phyloP scores from a whole-genome alignment of 176 grass and related monocot genomes.

The Carex cristatella region DNA sequence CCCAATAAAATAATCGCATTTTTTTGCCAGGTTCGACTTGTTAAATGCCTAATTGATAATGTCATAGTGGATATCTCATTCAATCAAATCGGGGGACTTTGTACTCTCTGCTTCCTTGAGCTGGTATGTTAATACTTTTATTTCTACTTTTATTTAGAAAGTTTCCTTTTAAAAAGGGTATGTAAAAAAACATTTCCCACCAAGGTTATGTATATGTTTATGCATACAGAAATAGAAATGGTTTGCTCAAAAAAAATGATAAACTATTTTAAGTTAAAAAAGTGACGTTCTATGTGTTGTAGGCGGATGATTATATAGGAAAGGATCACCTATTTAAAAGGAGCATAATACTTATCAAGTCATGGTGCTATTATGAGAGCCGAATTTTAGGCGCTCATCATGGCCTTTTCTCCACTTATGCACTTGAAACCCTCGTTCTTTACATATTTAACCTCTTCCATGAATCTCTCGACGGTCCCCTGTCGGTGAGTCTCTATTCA shows the following conservation, averaged over 20 bases:
- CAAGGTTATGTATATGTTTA: not conserved
- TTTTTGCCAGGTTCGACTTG: constrained; percentile 71
- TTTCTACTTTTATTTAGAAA: not conserved
- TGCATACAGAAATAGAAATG: not conserved
- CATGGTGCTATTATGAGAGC: constrained; percentile 98
- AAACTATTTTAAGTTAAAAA: not conserved
- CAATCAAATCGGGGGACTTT: constrained; percentile 81
- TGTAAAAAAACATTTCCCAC: not conserved
- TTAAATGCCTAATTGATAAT: constrained; percentile 87
- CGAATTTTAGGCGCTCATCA: constrained; percentile 77
- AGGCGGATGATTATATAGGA: constrained; percentile 68
- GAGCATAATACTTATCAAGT: constrained; percentile 85
- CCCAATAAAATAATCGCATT: not conserved
- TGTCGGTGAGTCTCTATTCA: constrained; percentile 39
- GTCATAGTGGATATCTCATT: constrained; percentile 85
- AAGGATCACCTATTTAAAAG: constrained; percentile 80
- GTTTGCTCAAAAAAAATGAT: constrained; percentile 11
- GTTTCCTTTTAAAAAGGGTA: constrained; percentile 11
- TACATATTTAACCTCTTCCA: constrained; percentile 91
- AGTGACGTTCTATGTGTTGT: constrained; percentile 18
- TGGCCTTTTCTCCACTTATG: constrained; percentile 94
- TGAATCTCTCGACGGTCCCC: constrained; percentile 51
- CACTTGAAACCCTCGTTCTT: constrained; percentile 70
- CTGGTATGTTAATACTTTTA: constrained; percentile 38
- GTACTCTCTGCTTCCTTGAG: constrained; percentile 76